phyloP scores from a whole-genome alignment of 2,329 filamentous ascomycete species.

The Aureobasidium sp. region DNA sequence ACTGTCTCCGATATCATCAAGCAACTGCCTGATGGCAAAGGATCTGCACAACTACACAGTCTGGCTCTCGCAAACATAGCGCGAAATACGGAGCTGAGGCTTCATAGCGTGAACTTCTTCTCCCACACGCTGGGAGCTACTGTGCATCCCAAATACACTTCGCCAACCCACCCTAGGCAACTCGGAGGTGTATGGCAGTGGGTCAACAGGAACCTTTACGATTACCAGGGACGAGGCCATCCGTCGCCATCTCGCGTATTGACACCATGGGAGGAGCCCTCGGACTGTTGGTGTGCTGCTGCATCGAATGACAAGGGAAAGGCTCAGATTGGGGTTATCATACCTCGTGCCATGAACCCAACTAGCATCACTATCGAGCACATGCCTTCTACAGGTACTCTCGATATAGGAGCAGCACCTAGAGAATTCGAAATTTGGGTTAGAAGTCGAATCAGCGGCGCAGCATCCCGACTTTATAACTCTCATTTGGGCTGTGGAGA shows the following conservation, averaged over 20 bases:
- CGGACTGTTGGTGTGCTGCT: constrained; percentile 79
- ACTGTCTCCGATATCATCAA: constrained; percentile 13
- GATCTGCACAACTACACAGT: constrained; percentile 20
- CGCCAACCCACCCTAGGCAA: constrained; percentile 40
- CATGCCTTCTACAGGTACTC: constrained; percentile 33
- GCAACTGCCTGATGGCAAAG: constrained; percentile 15
- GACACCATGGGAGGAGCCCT: constrained; percentile 64
- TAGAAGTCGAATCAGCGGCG: constrained; percentile 19
- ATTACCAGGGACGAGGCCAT: constrained; percentile 6
- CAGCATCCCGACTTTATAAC: constrained; percentile 18
- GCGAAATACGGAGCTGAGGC: constrained; percentile 23
- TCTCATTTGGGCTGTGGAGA: constrained; percentile 1
- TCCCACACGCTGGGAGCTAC: constrained; percentile 57
- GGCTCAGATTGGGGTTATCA: constrained; percentile 56
- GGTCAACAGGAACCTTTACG: neutral
- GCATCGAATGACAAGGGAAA: constrained; percentile 45
- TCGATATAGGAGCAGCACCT: constrained; percentile 36
- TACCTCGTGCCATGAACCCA: constrained; percentile 33
- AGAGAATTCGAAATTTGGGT: constrained; percentile 41
- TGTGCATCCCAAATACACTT: constrained; percentile 55
- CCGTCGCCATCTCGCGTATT: constrained; percentile 45
- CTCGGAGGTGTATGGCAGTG: constrained; percentile 5
- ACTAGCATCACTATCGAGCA: constrained; percentile 41
- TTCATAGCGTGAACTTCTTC: constrained; percentile 63
- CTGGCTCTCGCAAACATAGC: constrained; percentile 27